Evolutionary conservation across 768 basidiomycete genomes (phyloP), one percentile per base, ranked within the genome.

Genomic region (Macrolepiota albuminosa): DNA sequence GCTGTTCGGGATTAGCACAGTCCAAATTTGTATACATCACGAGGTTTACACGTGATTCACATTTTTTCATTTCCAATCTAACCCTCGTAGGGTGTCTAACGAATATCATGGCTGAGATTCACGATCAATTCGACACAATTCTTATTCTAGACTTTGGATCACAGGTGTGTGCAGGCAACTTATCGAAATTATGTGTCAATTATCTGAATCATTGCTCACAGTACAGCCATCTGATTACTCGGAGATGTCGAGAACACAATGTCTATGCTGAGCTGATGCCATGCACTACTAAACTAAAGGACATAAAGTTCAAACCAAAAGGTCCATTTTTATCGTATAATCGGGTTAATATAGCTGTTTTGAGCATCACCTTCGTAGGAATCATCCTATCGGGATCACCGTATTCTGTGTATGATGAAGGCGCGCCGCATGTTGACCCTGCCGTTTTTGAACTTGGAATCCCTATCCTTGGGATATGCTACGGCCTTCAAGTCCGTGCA

Each of bases 231-330:
- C 79, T 99, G 63, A 98, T 98, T 73, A 97, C 95, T 7, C 79
- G 97, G 70, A 83, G 97, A 85, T 98, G 96, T 82, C 88, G 97
- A 70, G 97, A 99, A 74, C 83, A 95, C 69, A 93, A 93, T 57
- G 93, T 99, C 57, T 98, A 98, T 70, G 96, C 96, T 54, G 97
- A 99, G 77, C 81, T 99, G 69, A 84, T 97, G 84, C 94, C 97
- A 29, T 99, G 97, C 72, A 99, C 97, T 1, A 88, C 89, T 33
- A 91, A 89, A 74, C 81, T 98, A 61, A 81, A 83, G 62, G 93
- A 98, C 58, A 75, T 99, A 39, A 82, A 82, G 33, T 98, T 97
- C 83, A 93, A 90, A 71, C 97, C 97, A 0, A 96, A 95, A 79
- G 97, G 96, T 93, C 7, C 45, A 55, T 26, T 26, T 29, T 8